Conservation (phyloP, 2,329 filamentous ascomycete species). For the Aureobasidium lini region DNA sequence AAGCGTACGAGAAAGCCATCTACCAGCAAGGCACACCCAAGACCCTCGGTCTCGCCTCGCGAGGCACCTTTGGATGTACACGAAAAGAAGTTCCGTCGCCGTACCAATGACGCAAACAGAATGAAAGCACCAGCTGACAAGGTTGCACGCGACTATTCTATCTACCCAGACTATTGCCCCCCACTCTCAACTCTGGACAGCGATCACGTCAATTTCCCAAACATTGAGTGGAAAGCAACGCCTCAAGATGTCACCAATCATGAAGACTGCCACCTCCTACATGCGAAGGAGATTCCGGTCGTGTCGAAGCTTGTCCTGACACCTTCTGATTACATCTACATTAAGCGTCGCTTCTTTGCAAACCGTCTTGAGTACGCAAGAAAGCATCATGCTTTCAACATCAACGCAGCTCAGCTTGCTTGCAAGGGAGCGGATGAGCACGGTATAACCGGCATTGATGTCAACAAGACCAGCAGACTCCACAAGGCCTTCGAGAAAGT, state of each 20-base stretch:
- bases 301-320: conserved; percentile 75
- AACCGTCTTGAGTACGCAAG: conserved; percentile 60
- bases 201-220: conserved; percentile 52
- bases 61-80: neutral
- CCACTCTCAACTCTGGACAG: conserved; percentile 60
- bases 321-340: conserved; percentile 82
- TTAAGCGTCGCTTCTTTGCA: conserved; percentile 86
- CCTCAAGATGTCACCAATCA: conserved; percentile 69
- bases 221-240: conserved; percentile 81
- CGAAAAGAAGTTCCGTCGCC: neutral
- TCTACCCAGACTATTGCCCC: conserved; percentile 58
- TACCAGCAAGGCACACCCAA: neutral
- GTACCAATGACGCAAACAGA: neutral
- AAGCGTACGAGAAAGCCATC: neutral
- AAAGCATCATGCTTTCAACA: conserved; percentile 77
- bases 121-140: conserved; percentile 64
- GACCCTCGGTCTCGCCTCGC: conserved; percentile 1
- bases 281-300: conserved; percentile 68
- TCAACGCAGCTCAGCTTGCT: conserved; percentile 93
- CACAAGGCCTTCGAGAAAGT: conserved; percentile 85
- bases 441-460: conserved; percentile 55
- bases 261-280: conserved; percentile 61
- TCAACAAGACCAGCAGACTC: conserved; percentile 92
- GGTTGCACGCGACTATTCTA: conserved; percentile 66
- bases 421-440: conserved; percentile 51